Conservation (phyloP, 257 asterid species). For the Linderniella brevidens region DNA sequence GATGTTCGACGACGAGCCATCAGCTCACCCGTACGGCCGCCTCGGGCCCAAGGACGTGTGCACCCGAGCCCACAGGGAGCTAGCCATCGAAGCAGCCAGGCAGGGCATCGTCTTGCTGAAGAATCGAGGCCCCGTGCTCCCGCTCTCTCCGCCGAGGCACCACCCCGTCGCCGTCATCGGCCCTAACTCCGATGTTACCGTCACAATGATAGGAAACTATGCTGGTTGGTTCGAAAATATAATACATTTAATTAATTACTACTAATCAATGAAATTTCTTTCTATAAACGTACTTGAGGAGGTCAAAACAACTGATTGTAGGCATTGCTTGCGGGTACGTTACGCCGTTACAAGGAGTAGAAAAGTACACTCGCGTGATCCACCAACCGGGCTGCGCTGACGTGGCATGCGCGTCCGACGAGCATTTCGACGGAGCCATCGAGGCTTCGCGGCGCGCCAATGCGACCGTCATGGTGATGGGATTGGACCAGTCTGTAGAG, state of each 20-base stretch:
- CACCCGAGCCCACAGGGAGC: constrained; percentile 45
- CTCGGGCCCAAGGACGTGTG: constrained; percentile 65
- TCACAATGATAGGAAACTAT: constrained; percentile 71
- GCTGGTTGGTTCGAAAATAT: constrained; percentile 27
- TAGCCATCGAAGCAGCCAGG: constrained; percentile 66
- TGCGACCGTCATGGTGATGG: constrained; percentile 57
- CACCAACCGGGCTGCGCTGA: constrained; percentile 54
- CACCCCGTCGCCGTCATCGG: constrained; percentile 59
- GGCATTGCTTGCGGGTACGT: constrained; percentile 70
- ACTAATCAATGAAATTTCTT: not conserved
- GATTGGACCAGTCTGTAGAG: constrained; percentile 61
- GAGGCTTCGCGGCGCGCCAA: constrained; percentile 48
- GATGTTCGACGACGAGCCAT: constrained; percentile 73
- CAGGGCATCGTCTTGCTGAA: constrained; percentile 71
- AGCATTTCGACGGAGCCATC: constrained; percentile 34
- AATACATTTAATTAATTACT: too few relatives aligned
- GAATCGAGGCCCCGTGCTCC: constrained; percentile 42
- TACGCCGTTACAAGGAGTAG: constrained; percentile 51
- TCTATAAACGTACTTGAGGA: too few relatives aligned
- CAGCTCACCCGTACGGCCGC: constrained; percentile 30
- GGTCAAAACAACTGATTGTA: not conserved
- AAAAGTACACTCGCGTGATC: constrained; percentile 27
- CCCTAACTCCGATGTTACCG: constrained; percentile 55
- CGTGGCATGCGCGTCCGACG: constrained; percentile 35
- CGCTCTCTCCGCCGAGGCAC: constrained; percentile 38